Evolutionary conservation across 2,329 filamentous ascomycete genomes (phyloP).

Genomic region (Fusarium pseudocircinatum): DNA sequence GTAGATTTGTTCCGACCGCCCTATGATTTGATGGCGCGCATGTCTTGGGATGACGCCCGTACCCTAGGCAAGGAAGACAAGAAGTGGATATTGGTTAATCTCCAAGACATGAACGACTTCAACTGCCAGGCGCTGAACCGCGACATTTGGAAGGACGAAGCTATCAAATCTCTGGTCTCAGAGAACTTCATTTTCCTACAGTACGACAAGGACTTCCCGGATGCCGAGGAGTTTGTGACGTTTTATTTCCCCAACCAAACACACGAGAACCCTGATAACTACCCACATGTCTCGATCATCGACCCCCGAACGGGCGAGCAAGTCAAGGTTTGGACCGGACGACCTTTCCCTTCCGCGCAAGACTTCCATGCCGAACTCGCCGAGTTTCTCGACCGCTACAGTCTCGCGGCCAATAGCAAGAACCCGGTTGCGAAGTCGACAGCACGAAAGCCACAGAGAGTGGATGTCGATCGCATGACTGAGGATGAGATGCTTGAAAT

Average conservation of each 20-base stretch:
- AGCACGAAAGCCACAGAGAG: slow-evolving; percentile 71
- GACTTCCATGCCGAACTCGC: slow-evolving; percentile 93
- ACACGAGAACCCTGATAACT: slow-evolving; percentile 86
- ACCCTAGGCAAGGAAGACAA: slow-evolving; percentile 85
- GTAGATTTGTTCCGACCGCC: slow-evolving; percentile 94
- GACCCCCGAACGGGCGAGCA: slow-evolving; percentile 96
- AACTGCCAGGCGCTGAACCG: slow-evolving; percentile 94
- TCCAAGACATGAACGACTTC: slow-evolving; percentile 93
- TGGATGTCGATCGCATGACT: slow-evolving; percentile 88
- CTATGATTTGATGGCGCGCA: slow-evolving; percentile 83
- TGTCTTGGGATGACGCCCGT: slow-evolving; percentile 85
- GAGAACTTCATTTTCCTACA: slow-evolving; percentile 98
- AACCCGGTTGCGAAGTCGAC: slow-evolving; percentile 82
- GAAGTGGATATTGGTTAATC: slow-evolving; percentile 96
- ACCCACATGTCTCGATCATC: slow-evolving; percentile 94
- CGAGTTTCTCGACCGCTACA: slow-evolving; percentile 98
- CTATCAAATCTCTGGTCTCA: slow-evolving; percentile 80
- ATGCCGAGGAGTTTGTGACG: slow-evolving; percentile 82
- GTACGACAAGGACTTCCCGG: slow-evolving; percentile 85
- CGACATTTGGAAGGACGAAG: slow-evolving; percentile 92
- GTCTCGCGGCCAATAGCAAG: slow-evolving; percentile 85
- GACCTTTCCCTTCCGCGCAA: slow-evolving; percentile 76
- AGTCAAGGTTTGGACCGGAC: slow-evolving; percentile 94
- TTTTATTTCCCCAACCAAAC: slow-evolving; percentile 82
- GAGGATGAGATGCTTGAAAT: slow-evolving; percentile 98